Percentiles rank a stretch among this genome's conserved stretches.
Conservation (phyloP, 495 filamentous ascomycete genomes). For the Lasiosphaeria hispida region DNA sequence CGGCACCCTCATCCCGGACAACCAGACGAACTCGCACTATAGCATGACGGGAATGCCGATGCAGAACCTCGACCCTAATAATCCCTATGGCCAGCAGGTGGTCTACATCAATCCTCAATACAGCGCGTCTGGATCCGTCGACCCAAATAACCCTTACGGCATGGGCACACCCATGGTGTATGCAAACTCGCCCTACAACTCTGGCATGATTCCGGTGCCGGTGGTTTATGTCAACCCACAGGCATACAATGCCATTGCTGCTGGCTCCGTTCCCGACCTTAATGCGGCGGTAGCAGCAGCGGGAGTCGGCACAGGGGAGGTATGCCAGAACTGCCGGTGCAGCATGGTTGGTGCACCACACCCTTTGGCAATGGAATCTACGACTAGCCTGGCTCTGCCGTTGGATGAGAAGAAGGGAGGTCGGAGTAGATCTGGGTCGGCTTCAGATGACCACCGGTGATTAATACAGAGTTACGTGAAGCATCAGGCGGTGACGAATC, state of each 20-base stretch:
- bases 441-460: constrained; percentile 1
- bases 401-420: constrained; percentile 4
- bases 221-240: constrained; percentile 9
- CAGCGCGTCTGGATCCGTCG: background rate
- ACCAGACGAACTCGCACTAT: background rate
- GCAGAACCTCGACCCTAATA: constrained; percentile 12
- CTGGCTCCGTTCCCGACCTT: background rate
- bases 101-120: too few species aligned
- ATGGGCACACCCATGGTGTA: constrained; percentile 7
- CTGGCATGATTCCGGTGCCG: constrained; percentile 5
- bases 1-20: background rate
- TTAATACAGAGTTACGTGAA: background rate
- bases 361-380: background rate
- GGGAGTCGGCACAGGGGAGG: background rate
- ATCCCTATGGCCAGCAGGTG: constrained; percentile 7
- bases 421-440: constrained; percentile 2
- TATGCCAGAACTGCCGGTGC: constrained; percentile 14
- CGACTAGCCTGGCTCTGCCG: constrained; percentile 2
- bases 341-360: constrained; percentile 4
- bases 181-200: constrained; percentile 1
- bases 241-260: background rate
- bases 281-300: background rate
- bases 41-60: constrained; percentile 10
- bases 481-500: background rate
- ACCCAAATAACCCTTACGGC: constrained; percentile 13